Base-by-base conservation (phyloP, 148 eudicot genomes). In the Diospyros lotus region DNA sequence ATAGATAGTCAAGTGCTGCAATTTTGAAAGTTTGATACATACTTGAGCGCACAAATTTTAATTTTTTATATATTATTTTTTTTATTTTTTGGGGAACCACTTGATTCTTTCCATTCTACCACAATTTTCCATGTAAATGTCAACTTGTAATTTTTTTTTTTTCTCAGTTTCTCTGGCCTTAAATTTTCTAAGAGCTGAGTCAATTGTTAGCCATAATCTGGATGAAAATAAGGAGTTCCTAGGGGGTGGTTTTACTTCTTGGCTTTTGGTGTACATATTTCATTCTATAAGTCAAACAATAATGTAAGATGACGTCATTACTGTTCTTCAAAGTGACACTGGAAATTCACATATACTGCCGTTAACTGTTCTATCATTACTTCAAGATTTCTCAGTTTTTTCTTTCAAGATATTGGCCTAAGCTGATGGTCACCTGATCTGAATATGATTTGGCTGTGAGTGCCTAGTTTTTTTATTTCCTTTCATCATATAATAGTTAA, bases 1-100 rank as follows among this genome's bases (percentile, higher is more conserved):
- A 94, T 5, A 87, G 76, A 76, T 91, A 87, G 82, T 62, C 60
- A 62, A 65, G 45, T 72, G 45, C 11, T 18, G 13, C 68, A 44
- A 6, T 42, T 41, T 53, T 71, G 61, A 41, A 45, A 75, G 64
- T 28, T 51, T 65, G 51, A 42, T 9, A 48, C 52, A 61, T 4
- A 48, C 9, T 53, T 6, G 18, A 70, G 38, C 60, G 5, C 58
- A 39, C 73, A 54, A 59, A 53, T 55, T 69, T 4, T 0, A 48
- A 48, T 8, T 4, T 48, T 48, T 48, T 48, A 28, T 28, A 28
- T 28, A 0, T 48, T 8, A 0, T 48, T 0, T 9, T 53, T 4
- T 44, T 62, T 28, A 6, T 6, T 54, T 40, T 6, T 1, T 9
- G 45, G 41, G 58, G 73, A 48, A 75, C 53, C 66, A 15, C 18